Conservation (phyloP, 1,139 yeast species). For the Geotrichum citri-aurantii region DNA sequence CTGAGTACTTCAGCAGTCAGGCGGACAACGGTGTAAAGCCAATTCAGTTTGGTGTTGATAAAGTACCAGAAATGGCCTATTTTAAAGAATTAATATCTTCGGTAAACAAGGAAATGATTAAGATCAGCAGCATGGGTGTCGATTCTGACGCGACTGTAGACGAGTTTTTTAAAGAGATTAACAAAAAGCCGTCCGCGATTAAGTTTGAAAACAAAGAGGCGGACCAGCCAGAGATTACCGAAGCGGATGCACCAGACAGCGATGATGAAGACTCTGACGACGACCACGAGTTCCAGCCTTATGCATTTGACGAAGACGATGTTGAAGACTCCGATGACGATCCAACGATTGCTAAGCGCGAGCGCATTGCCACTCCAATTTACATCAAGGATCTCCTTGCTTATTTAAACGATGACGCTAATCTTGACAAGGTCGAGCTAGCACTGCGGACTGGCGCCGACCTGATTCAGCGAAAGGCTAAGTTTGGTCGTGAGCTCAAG, state of each 20-base stretch:
- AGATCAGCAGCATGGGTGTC: background rate
- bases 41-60: conserved; percentile 37
- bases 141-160: conserved; percentile 9
- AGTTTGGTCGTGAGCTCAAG: conserved; percentile 50
- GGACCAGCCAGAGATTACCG: background rate
- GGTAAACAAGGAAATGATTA: conserved; percentile 16
- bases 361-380: conserved; percentile 46
- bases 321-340: conserved; percentile 29
- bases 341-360: conserved; percentile 43
- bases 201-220: background rate
- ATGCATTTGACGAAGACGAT: conserved; percentile 25
- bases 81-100: conserved; percentile 9
- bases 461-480: conserved; percentile 49
- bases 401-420: conserved; percentile 46
- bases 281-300: conserved; percentile 25
- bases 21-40: conserved; percentile 32
- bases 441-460: conserved; percentile 53
- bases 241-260: conserved; percentile 13
- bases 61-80: conserved; percentile 20
- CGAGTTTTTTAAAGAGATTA: conserved; percentile 1
- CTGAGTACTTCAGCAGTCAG: conserved; percentile 39
- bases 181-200: background rate
- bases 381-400: conserved; percentile 58
- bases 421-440: conserved; percentile 44
- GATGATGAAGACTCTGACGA: conserved; percentile 22